Evolutionary conservation across 306 rosid genomes (phyloP).

Genomic region (Bauhinia variegata): DNA sequence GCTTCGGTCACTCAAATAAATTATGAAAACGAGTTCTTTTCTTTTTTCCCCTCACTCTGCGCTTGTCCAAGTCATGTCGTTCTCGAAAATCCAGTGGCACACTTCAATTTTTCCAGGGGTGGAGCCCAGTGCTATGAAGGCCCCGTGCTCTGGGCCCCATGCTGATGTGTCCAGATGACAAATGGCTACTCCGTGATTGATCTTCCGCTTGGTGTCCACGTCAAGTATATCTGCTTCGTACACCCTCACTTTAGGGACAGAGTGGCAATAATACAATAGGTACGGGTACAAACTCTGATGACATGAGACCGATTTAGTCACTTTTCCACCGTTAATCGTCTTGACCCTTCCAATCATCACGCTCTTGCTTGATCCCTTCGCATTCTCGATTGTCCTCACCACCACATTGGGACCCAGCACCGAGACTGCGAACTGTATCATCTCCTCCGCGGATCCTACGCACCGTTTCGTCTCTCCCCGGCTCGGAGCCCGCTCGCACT

Average conservation of each 20-base stretch:
- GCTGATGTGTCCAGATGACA: constrained; percentile 81
- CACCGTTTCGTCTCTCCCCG: constrained; percentile 74
- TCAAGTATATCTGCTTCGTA: constrained; percentile 72
- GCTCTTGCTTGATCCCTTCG: constrained; percentile 51
- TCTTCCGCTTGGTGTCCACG: constrained; percentile 32
- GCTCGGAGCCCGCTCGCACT: constrained; percentile 75
- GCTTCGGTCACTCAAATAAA: too few relatives aligned
- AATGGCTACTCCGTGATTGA: constrained; percentile 70
- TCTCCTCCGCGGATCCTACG: constrained; percentile 70
- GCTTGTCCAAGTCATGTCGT: constrained; percentile 75
- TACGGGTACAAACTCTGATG: constrained; percentile 90
- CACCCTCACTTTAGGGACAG: constrained; percentile 73
- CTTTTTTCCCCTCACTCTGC: constrained; percentile 26
- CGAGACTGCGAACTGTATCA: constrained; percentile 68
- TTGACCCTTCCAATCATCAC: constrained; percentile 67
- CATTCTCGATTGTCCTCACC: constrained; percentile 51
- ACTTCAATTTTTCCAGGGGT: constrained; percentile 8
- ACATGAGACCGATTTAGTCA: constrained; percentile 77
- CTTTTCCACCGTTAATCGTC: constrained; percentile 62
- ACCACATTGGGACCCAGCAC: constrained; percentile 54
- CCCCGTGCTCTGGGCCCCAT: constrained; percentile 2
- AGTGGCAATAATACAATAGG: constrained; percentile 83
- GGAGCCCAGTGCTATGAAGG: constrained; percentile 2
- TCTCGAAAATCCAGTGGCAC: neutral
- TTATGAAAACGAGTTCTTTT: too few relatives aligned